phyloP scores from a whole-genome alignment of 2,329 filamentous ascomycete genomes.

The Fusarium temperatum region DNA sequence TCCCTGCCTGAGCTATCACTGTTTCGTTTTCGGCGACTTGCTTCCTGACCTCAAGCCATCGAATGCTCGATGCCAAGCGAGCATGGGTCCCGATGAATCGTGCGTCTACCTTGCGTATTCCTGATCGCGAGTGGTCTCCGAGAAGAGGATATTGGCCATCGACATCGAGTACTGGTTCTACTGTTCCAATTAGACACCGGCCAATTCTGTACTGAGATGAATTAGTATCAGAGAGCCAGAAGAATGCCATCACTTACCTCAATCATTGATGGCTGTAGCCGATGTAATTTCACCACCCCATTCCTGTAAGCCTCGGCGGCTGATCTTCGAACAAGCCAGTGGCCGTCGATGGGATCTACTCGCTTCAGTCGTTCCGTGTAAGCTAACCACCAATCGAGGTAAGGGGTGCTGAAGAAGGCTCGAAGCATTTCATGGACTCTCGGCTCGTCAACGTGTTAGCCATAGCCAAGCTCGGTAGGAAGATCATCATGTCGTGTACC shows the following conservation, averaged over 20 bases:
- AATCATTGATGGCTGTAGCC: background rate
- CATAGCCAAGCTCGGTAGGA: background rate
- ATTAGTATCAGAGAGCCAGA: background rate
- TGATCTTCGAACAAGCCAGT: background rate
- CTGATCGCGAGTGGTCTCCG: background rate
- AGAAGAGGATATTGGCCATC: background rate
- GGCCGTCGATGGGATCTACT: background rate
- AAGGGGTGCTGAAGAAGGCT: background rate
- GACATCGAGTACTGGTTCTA: background rate
- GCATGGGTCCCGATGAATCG: background rate
- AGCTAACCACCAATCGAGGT: background rate
- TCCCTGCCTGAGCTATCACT: fast-evolving
- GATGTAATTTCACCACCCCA: background rate
- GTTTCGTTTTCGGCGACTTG: background rate
- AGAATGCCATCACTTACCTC: background rate
- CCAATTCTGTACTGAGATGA: background rate
- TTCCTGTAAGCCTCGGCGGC: background rate
- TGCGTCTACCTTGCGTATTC: background rate
- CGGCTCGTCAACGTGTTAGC: background rate
- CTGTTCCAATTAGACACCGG: background rate
- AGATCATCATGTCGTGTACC: too few relatives aligned
- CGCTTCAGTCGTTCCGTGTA: too few relatives aligned
- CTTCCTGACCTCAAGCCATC: background rate
- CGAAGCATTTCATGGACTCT: background rate
- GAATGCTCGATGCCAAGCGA: background rate